Evolutionary conservation across 208 protist species (phyloP).

Genomic region (Leishmania braziliensis): DNA sequence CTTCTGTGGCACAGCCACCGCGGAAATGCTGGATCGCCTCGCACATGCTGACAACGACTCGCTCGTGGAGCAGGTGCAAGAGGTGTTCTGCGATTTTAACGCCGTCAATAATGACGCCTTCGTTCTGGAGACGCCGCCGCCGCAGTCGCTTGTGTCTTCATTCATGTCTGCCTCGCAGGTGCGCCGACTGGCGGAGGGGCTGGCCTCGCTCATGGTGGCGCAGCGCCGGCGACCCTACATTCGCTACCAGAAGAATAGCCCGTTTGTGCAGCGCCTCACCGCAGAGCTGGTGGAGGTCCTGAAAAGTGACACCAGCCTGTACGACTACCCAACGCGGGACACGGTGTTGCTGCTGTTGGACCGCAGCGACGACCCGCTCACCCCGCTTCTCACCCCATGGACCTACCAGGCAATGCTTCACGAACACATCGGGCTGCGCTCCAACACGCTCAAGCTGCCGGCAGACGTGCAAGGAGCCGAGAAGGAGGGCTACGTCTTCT

Average conservation of each 20-base stretch:
- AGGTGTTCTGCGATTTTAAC: slow-evolving; percentile 96
- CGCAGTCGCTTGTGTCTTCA: slow-evolving; percentile 46
- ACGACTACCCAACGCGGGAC: slow-evolving; percentile 82
- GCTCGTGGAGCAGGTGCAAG: slow-evolving; percentile 92
- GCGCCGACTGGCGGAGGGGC: slow-evolving; percentile 60
- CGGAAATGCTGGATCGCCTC: slow-evolving; percentile 87
- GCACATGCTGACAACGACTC: slow-evolving; percentile 93
- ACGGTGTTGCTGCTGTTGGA: slow-evolving; percentile 81
- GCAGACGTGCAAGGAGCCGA: slow-evolving; percentile 40
- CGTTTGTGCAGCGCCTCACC: slow-evolving; percentile 71
- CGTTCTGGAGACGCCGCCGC: slow-evolving; percentile 51
- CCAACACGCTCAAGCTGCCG: slow-evolving; percentile 90
- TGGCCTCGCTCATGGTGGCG: slow-evolving; percentile 81
- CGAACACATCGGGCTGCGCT: slow-evolving; percentile 94
- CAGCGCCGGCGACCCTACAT: slow-evolving; percentile 68
- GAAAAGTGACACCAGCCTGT: slow-evolving; percentile 81
- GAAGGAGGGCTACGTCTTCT: slow-evolving; percentile 84
- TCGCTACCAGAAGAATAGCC: slow-evolving; percentile 70
- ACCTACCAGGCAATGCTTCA: slow-evolving; percentile 99
- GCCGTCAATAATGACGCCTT: slow-evolving; percentile 91
- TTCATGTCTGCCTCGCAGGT: slow-evolving; percentile 36
- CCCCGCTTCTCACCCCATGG: slow-evolving; percentile 98
- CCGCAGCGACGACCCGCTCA: slow-evolving; percentile 94
- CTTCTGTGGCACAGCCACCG: slow-evolving; percentile 91
- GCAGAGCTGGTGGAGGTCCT: slow-evolving; percentile 72